These are phyloP conservation scores for Colletotrichum theobromicola DNA, from an alignment of 2,329 filamentous ascomycete genomes.

Conservation along the genomic window DNA sequence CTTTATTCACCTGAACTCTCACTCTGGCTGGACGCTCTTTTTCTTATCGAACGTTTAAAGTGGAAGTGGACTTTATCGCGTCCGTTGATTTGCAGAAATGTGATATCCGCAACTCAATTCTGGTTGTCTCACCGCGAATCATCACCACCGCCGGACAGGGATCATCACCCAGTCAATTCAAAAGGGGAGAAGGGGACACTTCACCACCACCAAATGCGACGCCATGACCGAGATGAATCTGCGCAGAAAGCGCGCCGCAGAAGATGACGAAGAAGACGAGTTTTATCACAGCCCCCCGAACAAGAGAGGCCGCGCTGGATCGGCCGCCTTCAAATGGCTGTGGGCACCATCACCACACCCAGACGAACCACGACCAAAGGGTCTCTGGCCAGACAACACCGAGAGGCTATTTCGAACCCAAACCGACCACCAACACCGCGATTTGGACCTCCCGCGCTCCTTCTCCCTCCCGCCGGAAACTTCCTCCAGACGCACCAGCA, in stretches of 20 bases:
- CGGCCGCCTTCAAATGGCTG: conserved; percentile 4
- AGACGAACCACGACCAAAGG: background rate
- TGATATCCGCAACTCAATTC: background rate
- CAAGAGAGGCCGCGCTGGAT: background rate
- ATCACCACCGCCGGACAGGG: background rate
- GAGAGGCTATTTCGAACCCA: background rate
- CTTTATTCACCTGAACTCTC: background rate
- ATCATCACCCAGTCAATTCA: background rate
- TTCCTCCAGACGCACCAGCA: background rate
- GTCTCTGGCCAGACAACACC: conserved; percentile 6
- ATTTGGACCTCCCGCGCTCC: background rate
- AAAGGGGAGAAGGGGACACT: background rate
- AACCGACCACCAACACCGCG: background rate
- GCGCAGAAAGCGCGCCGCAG: conserved; percentile 8
- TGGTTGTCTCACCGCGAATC: background rate
- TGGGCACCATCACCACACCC: background rate
- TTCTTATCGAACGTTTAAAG: background rate
- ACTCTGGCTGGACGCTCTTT: background rate
- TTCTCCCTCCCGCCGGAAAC: conserved; percentile 1
- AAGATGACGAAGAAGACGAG: background rate
- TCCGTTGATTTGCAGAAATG: background rate
- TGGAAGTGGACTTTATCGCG: background rate
- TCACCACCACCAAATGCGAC: background rate
- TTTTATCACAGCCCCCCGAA: background rate
- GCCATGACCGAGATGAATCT: conserved; percentile 2